Evolutionary conservation across 2,329 filamentous ascomycete species (phyloP).

Genomic region (Cercospora sp.): DNA sequence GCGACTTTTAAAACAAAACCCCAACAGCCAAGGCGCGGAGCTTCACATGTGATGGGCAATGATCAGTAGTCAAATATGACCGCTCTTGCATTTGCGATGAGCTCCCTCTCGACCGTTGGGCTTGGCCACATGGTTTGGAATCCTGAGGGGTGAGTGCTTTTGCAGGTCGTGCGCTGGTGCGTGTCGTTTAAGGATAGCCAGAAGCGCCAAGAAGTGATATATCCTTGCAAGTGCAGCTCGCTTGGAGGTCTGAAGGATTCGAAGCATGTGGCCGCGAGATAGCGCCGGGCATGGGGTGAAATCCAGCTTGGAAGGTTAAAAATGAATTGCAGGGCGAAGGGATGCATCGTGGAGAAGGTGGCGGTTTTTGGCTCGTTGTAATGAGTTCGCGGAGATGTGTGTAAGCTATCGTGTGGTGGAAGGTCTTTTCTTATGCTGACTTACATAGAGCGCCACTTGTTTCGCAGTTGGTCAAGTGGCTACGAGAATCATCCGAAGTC

Average conservation of each 20-base stretch:
- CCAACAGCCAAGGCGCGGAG: background rate
- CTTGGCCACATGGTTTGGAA: background rate
- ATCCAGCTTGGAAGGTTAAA: background rate
- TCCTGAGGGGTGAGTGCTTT: background rate
- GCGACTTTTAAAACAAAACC: background rate
- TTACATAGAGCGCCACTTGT: background rate
- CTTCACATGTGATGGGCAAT: background rate
- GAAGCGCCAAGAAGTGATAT: background rate
- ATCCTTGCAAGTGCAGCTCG: slow-evolving; percentile 8
- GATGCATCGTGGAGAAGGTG: background rate
- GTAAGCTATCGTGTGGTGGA: background rate
- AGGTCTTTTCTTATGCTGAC: background rate
- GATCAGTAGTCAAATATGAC: background rate
- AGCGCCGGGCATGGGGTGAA: background rate
- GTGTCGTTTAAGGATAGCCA: background rate
- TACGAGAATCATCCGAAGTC: background rate
- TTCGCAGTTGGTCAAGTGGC: background rate
- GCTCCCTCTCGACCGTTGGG: background rate
- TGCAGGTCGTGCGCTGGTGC: background rate
- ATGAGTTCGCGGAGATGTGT: background rate
- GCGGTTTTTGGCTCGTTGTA: background rate
- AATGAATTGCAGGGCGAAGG: background rate
- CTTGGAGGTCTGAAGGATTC: background rate
- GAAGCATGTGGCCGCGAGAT: background rate
- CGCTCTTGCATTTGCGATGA: background rate